Percentiles rank a stretch among this genome's conserved stretches.
Conservation (phyloP, 192 early-diverging fungal species). For the Mycoemilia scoparia region DNA sequence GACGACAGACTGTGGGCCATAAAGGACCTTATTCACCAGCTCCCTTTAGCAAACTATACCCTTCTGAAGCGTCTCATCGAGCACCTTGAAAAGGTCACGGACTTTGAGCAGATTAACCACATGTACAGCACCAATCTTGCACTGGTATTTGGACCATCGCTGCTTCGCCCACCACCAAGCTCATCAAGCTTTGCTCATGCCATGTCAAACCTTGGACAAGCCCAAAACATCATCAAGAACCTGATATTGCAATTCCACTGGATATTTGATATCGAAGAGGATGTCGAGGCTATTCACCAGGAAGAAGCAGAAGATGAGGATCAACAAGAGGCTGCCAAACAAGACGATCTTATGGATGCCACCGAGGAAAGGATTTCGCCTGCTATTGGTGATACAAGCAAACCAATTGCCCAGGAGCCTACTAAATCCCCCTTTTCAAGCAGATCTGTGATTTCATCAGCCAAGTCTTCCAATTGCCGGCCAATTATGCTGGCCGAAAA, state of each 20-base stretch:
- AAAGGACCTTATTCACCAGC: constrained; percentile 41
- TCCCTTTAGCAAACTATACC: constrained; percentile 41
- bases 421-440: too few species aligned
- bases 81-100: constrained; percentile 55
- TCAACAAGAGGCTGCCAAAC: too few species aligned
- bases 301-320: too few species aligned
- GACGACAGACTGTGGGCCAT: constrained; percentile 56
- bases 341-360: too few species aligned
- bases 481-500: too few species aligned
- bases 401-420: too few species aligned
- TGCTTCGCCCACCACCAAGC: constrained; percentile 47
- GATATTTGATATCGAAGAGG: constrained; percentile 52
- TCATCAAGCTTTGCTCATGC: constrained; percentile 39
- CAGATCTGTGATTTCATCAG: too few species aligned
- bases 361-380: too few species aligned
- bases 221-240: constrained; percentile 51
- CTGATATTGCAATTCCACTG: constrained; percentile 61
- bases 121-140: constrained; percentile 83
- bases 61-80: constrained; percentile 51
- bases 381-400: too few species aligned
- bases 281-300: constrained; percentile 27
- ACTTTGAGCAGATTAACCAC: constrained; percentile 60
- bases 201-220: constrained; percentile 58
- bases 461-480: too few species aligned
- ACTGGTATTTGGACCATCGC: constrained; percentile 90